These are phyloP conservation scores for Lentinula detonsa DNA, from an alignment of 768 basidiomycete genomes.

Conservation along the genomic window DNA sequence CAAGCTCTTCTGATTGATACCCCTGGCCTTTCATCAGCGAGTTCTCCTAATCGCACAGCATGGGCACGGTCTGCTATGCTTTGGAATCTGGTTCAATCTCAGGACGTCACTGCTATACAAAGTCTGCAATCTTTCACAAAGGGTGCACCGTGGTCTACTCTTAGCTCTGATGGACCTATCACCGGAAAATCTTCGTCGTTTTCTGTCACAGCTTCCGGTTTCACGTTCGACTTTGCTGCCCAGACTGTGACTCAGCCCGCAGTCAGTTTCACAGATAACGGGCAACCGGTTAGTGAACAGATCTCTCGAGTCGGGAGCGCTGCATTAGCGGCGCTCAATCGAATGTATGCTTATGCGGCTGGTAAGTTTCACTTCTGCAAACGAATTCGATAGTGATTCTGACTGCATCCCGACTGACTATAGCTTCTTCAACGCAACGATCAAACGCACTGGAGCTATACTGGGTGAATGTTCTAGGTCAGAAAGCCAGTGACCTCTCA, in stretches of 20 bases:
- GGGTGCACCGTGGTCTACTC: conserved; percentile 40
- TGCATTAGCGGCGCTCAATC: conserved; percentile 38
- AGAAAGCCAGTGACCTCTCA: conserved; percentile 32
- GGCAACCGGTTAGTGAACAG: conserved; percentile 41
- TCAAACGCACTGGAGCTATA: conserved; percentile 40
- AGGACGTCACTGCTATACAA: conserved; percentile 31
- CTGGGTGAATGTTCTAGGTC: conserved; percentile 49
- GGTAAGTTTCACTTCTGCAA: conserved; percentile 31
- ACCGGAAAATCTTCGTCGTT: conserved; percentile 25
- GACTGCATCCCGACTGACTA: background rate
- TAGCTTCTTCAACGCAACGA: conserved; percentile 56
- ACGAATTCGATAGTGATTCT: background rate
- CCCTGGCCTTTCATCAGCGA: conserved; percentile 29
- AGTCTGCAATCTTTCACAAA: conserved; percentile 41
- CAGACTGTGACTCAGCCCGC: conserved; percentile 41
- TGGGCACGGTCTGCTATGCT: conserved; percentile 59
- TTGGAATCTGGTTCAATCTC: conserved; percentile 52
- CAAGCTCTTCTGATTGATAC: conserved; percentile 55
- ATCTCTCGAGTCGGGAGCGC: conserved; percentile 31
- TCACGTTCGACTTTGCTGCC: conserved; percentile 52
- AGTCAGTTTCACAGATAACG: conserved; percentile 39
- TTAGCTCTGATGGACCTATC: conserved; percentile 37
- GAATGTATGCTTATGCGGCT: conserved; percentile 54
- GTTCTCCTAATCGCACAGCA: conserved; percentile 40
- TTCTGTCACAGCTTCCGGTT: conserved; percentile 41